These are phyloP conservation scores for Ajuga reptans DNA, from an alignment of 305 asterid genomes.

Conservation along the genomic window DNA sequence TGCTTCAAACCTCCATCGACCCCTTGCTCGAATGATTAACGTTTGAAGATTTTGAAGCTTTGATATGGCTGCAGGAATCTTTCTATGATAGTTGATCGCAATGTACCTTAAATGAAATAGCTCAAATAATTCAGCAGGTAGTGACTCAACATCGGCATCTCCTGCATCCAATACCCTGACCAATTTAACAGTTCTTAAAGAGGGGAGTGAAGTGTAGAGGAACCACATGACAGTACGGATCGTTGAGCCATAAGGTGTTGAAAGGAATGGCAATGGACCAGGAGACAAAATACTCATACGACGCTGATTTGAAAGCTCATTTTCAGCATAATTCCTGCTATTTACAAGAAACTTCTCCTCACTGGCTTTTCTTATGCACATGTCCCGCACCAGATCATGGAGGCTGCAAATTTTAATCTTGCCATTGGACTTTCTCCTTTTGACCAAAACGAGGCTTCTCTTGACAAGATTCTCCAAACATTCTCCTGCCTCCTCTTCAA, in stretches of 20 bases:
- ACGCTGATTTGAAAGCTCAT: neutral
- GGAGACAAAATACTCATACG: neutral
- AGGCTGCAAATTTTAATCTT: conserved; percentile 14
- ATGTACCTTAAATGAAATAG: conserved; percentile 8
- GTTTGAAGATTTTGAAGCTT: conserved; percentile 11
- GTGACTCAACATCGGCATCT: no score
- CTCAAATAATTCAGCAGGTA: neutral
- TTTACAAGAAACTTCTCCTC: conserved; percentile 10
- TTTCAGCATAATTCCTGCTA: no score
- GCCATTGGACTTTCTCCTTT: neutral
- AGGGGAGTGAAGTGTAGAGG: neutral
- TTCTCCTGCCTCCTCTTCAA: conserved; percentile 11
- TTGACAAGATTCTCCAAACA: conserved; percentile 18
- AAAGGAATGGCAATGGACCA: no score
- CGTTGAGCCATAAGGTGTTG: neutral
- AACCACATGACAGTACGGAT: no score
- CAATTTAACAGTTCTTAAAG: neutral
- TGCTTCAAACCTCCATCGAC: no score
- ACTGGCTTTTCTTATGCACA: conserved; percentile 11
- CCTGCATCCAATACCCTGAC: neutral
- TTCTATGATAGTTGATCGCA: neutral
- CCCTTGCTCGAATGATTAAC: neutral
- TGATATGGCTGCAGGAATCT: neutral
- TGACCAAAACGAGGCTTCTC: neutral
- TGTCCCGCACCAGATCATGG: conserved; percentile 18